phyloP scores from a whole-genome alignment of 2,329 filamentous ascomycete genomes.

The Apiospora aurea region DNA sequence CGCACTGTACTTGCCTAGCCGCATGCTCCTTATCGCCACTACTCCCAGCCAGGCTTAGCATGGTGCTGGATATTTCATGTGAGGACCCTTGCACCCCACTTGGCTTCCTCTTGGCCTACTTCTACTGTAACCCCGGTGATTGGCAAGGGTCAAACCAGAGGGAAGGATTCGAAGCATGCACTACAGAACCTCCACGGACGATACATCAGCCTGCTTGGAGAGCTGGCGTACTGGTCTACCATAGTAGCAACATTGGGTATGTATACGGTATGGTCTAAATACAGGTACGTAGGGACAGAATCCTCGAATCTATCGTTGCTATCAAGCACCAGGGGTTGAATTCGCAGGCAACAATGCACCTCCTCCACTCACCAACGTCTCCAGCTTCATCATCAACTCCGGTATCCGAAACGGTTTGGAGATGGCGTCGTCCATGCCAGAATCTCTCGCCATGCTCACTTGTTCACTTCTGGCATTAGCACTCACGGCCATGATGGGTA shows the following conservation, averaged over 20 bases:
- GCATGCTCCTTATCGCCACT: neutral
- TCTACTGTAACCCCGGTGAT: too few species aligned
- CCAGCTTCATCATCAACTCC: slow-evolving; percentile 28
- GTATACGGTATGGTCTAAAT: neutral
- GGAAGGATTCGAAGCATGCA: too few species aligned
- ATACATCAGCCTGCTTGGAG: too few species aligned
- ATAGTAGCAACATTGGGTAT: neutral
- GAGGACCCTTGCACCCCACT: neutral
- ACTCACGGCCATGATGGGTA: slow-evolving; percentile 81
- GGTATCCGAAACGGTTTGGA: slow-evolving; percentile 28
- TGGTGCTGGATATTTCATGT: neutral
- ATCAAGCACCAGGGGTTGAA: neutral
- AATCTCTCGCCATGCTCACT: slow-evolving; percentile 72
- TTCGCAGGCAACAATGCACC: neutral
- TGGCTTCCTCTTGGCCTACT: neutral
- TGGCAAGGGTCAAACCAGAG: too few species aligned
- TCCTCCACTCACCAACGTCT: slow-evolving; percentile 23
- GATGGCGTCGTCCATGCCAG: slow-evolving; percentile 51
- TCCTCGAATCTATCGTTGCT: neutral
- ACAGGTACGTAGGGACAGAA: neutral
- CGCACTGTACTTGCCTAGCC: too few species aligned
- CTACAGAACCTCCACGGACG: too few species aligned
- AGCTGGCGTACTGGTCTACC: too few species aligned
- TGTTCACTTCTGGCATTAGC: slow-evolving; percentile 81
- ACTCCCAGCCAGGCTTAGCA: neutral